Conservation (phyloP, 169 alveolate species). For the Amoebophrya sp. region DNA sequence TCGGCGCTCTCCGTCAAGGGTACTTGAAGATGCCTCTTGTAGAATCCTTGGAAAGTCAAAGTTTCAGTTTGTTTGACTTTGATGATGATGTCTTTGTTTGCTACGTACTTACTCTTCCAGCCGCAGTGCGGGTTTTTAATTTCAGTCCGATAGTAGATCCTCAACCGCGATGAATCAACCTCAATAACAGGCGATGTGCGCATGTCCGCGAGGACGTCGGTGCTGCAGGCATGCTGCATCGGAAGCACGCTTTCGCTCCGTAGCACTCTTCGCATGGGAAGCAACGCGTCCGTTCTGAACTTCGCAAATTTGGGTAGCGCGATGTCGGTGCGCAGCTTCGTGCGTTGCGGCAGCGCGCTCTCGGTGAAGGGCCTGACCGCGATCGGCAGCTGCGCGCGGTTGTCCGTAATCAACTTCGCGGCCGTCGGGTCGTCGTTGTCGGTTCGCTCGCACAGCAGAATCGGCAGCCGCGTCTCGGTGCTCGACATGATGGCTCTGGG, state of each 20-base stretch:
- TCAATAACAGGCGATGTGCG: too few relatives aligned
- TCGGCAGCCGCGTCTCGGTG: neutral
- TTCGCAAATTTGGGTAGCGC: neutral
- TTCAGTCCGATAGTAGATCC: too few relatives aligned
- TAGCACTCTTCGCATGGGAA: neutral
- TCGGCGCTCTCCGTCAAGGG: too few relatives aligned
- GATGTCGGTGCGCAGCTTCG: neutral
- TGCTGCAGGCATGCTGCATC: too few relatives aligned
- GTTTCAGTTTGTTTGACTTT: too few relatives aligned
- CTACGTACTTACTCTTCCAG: too few relatives aligned
- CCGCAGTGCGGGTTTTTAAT: too few relatives aligned
- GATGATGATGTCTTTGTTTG: too few relatives aligned
- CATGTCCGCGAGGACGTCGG: too few relatives aligned
- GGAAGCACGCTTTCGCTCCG: conserved; percentile 4
- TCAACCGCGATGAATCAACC: too few relatives aligned
- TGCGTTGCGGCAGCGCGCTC: neutral
- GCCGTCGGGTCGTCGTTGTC: neutral
- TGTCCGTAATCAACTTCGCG: neutral
- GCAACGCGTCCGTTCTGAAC: neutral
- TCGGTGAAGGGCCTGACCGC: neutral
- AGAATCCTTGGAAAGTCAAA: too few relatives aligned
- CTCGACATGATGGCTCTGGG: neutral
- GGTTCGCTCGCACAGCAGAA: neutral
- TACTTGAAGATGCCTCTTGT: too few relatives aligned
- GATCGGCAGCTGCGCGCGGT: neutral